phyloP scores from a whole-genome alignment of 2,329 filamentous ascomycete species.

The Monosporascus sp. region DNA sequence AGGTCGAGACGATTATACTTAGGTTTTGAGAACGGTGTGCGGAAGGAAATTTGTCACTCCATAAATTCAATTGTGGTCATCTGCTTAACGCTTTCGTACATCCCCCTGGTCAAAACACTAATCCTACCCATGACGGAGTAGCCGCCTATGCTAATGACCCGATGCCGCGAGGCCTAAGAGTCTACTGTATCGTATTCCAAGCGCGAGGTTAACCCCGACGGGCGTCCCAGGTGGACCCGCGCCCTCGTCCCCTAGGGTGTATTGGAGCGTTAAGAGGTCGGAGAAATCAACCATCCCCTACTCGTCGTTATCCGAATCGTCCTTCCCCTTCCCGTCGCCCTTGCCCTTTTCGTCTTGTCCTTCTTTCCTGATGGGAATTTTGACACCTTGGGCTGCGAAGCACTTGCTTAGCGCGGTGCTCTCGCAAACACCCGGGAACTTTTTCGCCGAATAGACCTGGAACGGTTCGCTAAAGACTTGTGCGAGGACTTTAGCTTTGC shows the following conservation, averaged over 20 bases:
- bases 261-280: background rate
- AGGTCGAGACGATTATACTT: no score
- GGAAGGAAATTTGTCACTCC: background rate
- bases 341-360: conserved; percentile 43
- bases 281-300: conserved; percentile 26
- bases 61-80: background rate
- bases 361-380: conserved; percentile 93
- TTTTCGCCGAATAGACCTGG: conserved; percentile 94
- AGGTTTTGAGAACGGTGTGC: no score
- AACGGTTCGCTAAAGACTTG: conserved; percentile 84
- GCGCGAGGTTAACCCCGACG: no score
- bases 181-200: background rate
- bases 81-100: background rate
- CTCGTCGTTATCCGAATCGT: conserved; percentile 46
- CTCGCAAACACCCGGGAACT: conserved; percentile 96
- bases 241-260: no score
- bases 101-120: background rate
- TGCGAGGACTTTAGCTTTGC: conserved; percentile 75
- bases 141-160: background rate
- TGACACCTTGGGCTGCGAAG: conserved; percentile 91
- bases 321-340: conserved; percentile 31
- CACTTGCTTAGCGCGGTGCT: conserved; percentile 86
- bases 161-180: background rate
- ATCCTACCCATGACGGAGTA: background rate
- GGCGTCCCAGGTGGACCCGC: no score